Evolutionary conservation across 768 basidiomycete genomes (phyloP).

Genomic region (Lactarius pseudohatsudake): DNA sequence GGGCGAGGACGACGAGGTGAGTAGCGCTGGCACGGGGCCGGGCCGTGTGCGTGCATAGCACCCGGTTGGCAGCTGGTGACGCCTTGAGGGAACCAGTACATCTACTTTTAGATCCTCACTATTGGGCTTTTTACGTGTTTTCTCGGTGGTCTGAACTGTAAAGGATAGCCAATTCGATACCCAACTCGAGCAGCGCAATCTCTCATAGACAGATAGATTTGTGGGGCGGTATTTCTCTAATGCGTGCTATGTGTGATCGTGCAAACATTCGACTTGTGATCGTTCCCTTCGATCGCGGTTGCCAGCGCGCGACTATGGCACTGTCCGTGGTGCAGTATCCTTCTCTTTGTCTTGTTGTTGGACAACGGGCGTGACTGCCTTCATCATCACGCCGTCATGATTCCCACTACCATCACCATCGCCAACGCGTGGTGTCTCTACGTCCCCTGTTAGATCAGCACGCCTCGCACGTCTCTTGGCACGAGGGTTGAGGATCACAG

Average conservation of each 20-base stretch:
- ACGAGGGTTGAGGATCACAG: slow-evolving; percentile 64
- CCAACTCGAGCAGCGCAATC: neutral
- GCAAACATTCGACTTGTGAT: neutral
- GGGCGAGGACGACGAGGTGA: slow-evolving; percentile 37
- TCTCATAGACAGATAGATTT: neutral
- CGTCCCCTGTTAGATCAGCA: neutral
- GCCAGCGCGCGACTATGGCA: neutral
- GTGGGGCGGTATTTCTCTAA: neutral
- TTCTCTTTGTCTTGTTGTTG: slow-evolving; percentile 12
- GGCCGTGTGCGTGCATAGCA: slow-evolving; percentile 13
- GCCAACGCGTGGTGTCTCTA: neutral
- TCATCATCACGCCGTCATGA: slow-evolving; percentile 15
- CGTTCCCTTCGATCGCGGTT: neutral
- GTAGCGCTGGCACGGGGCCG: slow-evolving; percentile 15
- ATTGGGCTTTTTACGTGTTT: slow-evolving; percentile 3
- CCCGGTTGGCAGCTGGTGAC: neutral
- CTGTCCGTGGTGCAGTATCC: neutral
- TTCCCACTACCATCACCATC: slow-evolving; percentile 1
- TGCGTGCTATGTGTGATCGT: neutral
- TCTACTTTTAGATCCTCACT: slow-evolving; percentile 20
- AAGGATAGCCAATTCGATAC: slow-evolving; percentile 11
- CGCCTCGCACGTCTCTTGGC: slow-evolving; percentile 36
- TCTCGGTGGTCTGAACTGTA: slow-evolving; percentile 19
- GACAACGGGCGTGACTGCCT: neutral
- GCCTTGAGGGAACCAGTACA: slow-evolving; percentile 1